These are phyloP conservation scores for Nicotiana noctiflora DNA, from an alignment of 257 asterid species.

Conservation along the genomic window DNA sequence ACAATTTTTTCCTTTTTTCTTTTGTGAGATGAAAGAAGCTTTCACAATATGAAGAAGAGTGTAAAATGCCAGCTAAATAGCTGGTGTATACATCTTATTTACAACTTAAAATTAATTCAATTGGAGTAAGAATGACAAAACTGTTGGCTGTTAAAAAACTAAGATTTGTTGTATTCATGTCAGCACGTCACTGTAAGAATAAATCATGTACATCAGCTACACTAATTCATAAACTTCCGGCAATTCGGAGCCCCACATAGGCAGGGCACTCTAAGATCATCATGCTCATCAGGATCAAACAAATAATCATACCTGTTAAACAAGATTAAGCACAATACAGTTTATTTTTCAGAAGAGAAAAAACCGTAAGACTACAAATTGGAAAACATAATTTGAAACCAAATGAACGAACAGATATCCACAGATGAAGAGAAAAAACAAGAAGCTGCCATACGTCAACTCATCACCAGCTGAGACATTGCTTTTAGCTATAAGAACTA, in stretches of 20 bases:
- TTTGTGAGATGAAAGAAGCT: not conserved
- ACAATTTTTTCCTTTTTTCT: no score
- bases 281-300: constrained; percentile 84
- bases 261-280: constrained; percentile 89
- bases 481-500: constrained; percentile 78
- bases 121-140: not conserved
- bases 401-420: not conserved
- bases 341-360: not conserved
- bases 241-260: constrained; percentile 72
- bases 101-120: not conserved
- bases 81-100: not conserved
- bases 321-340: not conserved
- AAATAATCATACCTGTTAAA: constrained; percentile 70
- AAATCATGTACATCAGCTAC: constrained; percentile 13
- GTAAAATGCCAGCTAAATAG: constrained; percentile 3
- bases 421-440: constrained; percentile 8
- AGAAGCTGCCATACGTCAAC: constrained; percentile 54
- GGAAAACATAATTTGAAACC: not conserved
- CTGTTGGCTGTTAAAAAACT: not conserved
- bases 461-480: constrained; percentile 76
- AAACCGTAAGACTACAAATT: not conserved
- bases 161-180: not conserved
- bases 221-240: constrained; percentile 69
- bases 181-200: constrained; percentile 5
- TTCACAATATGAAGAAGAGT: not conserved